Evolutionary conservation across 2,329 filamentous ascomycete species (phyloP), one percentile per base, ranked within the genome.

Genomic region (Penicillium verrucosum): DNA sequence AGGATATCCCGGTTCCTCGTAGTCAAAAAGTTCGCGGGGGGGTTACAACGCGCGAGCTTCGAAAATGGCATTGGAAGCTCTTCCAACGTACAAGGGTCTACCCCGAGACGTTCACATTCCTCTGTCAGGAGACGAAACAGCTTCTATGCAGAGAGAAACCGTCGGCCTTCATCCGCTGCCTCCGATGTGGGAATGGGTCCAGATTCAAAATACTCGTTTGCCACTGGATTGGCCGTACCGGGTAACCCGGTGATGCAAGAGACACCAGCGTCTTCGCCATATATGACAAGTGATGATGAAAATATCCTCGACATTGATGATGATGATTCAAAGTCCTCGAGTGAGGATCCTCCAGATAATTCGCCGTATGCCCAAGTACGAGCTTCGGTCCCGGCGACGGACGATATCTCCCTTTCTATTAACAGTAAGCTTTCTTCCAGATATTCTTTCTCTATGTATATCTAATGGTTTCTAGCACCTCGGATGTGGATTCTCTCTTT

Each of bases 401-500:
- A 94, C 74, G 85, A 94, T 68, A 86, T 82, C 16, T 81, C 85
- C 3, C 76, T 93, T n/a, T 93, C 89, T 9, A 92, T 94, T 69
- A 91, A 90, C 73, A 93, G 69, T 71, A 61, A 16, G 67, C 57
- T 10, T 29, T 23, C 11, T 40, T 25, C 27, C 23, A 21, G 4
- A 10, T n/a, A 11, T 12, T 42, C n/a, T 14, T 29, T 4, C 29
- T n/a, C 11, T 32, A 5, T 14, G 11, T 44, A 30, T 54, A 45
- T 57, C 51, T 58, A 46, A 60, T 32, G 6, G 2, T 34, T 37
- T 54, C 27, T 54, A 70, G 73, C 90, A 5, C 90, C 90, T 37
- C 89, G 90, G 52, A 94, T 94, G 90, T 94, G 90, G 90, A 81
- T 81, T 32, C 74, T 94, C 18, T 91, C 89, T n/a, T 81, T 90